These are phyloP conservation scores for Suillus luteus DNA, from an alignment of 768 basidiomycete species.

Conservation along the genomic window DNA sequence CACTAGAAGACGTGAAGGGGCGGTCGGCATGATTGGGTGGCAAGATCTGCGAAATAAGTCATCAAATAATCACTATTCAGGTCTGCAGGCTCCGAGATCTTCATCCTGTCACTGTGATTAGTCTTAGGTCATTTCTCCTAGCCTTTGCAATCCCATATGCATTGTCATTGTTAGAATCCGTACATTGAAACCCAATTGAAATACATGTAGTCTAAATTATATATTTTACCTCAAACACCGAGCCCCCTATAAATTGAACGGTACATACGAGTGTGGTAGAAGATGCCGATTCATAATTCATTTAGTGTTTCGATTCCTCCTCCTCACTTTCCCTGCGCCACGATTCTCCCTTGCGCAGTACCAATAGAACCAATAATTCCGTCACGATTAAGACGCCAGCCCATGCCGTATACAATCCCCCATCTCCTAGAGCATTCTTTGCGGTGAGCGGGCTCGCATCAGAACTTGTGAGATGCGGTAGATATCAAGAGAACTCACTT, in stretches of 20 bases:
- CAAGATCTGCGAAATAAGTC: background rate
- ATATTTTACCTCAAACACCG: background rate
- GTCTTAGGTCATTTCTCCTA: background rate
- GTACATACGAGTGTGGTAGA: background rate
- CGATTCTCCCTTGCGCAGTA: conserved; percentile 54
- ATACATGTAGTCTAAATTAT: background rate
- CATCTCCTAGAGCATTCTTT: conserved; percentile 73
- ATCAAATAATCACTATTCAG: background rate
- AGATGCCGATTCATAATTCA: background rate
- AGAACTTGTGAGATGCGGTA: background rate
- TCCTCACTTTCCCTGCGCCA: conserved; percentile 59
- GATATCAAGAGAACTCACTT: conserved; percentile 31
- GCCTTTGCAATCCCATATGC: background rate
- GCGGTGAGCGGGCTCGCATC: conserved; percentile 6
- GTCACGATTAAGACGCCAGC: conserved; percentile 53
- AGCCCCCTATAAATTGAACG: background rate
- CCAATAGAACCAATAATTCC: conserved; percentile 57
- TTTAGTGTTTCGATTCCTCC: conserved; percentile 32
- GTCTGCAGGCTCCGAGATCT: no score
- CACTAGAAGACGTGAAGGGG: background rate
- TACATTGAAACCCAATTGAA: background rate
- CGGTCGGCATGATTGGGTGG: no score
- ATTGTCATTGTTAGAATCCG: background rate
- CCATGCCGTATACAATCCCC: conserved; percentile 75
- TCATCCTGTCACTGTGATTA: background rate